A percentile compares a stretch with the other conserved stretches of the same genome.
These are phyloP conservation scores for Lumnitzera littorea DNA, from an alignment of 345 rosid genomes.

Conservation along the genomic window DNA sequence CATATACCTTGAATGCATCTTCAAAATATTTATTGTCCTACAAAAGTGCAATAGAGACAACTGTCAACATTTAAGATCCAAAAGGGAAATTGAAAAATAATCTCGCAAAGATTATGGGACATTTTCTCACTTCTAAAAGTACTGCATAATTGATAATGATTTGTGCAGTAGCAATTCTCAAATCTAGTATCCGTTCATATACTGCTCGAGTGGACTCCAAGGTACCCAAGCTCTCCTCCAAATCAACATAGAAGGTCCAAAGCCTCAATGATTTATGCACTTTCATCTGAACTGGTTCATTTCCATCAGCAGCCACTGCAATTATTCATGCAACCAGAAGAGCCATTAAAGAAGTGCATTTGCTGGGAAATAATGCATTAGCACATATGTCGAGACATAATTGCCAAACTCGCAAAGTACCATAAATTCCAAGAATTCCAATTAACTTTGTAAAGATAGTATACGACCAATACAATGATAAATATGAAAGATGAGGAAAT, in stretches of 20 bases:
- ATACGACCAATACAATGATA: too few species aligned
- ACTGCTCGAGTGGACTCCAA: constrained; percentile 87
- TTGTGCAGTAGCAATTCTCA: constrained; percentile 97
- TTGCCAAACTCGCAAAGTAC: too few species aligned
- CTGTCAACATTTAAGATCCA: constrained; percentile 1
- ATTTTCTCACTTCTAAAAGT: constrained; percentile 55
- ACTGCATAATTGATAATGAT: constrained; percentile 80
- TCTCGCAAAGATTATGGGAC: too few species aligned
- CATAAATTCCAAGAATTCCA: background rate
- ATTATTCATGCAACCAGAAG: constrained; percentile 4
- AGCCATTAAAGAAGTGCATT: background rate
- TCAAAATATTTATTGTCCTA: constrained; percentile 90
- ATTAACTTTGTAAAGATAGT: too few species aligned
- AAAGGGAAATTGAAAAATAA: constrained; percentile 1
- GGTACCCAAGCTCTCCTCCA: constrained; percentile 92
- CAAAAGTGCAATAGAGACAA: constrained; percentile 11
- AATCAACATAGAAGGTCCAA: constrained; percentile 88
- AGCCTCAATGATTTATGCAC: constrained; percentile 82
- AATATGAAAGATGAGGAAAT: too few species aligned
- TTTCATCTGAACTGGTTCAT: constrained; percentile 93
- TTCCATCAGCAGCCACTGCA: constrained; percentile 89
- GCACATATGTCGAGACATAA: too few species aligned
- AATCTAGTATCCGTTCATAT: constrained; percentile 85
- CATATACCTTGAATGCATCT: constrained; percentile 98
- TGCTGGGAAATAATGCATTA: too few species aligned